These are phyloP conservation scores for Penicillium atrosanguineum DNA, from an alignment of 495 filamentous ascomycete species.

Conservation along the genomic window DNA sequence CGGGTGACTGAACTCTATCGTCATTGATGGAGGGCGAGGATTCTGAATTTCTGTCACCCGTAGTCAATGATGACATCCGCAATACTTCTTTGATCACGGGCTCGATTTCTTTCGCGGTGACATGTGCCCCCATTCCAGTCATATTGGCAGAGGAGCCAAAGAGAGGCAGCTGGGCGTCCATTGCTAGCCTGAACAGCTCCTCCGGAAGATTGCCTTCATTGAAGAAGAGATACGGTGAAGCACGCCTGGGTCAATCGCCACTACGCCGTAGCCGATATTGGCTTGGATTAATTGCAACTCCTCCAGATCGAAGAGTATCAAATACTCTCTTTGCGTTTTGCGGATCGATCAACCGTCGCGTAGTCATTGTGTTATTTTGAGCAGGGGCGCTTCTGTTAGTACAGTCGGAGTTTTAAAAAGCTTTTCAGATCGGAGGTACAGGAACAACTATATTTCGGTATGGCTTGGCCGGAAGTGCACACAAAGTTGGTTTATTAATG, in stretches of 20 bases:
- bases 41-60: conserved; percentile 22
- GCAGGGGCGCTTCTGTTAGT: not conserved
- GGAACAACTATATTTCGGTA: no score
- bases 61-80: conserved; percentile 35
- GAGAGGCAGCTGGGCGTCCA: conserved; percentile 14
- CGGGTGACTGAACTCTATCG: conserved; percentile 29
- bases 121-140: conserved; percentile 26
- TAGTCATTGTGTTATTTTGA: not conserved
- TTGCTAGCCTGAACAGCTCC: conserved; percentile 19
- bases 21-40: conserved; percentile 29
- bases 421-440: no score
- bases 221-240: conserved; percentile 22
- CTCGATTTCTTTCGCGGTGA: conserved; percentile 28
- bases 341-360: not conserved
- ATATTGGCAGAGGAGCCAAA: conserved; percentile 32
- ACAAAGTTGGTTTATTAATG: no score
- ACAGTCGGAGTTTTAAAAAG: no score
- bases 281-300: conserved; percentile 26
- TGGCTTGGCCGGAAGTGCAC: no score
- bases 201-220: conserved; percentile 27
- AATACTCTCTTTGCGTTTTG: conserved; percentile 22
- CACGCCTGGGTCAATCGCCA: conserved; percentile 12
- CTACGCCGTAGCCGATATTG: conserved; percentile 25
- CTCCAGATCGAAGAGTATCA: conserved; percentile 17
- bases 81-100: conserved; percentile 18